Base-by-base conservation (phyloP, 2,329 filamentous ascomycete species). In the Penicillium vulpinum region DNA sequence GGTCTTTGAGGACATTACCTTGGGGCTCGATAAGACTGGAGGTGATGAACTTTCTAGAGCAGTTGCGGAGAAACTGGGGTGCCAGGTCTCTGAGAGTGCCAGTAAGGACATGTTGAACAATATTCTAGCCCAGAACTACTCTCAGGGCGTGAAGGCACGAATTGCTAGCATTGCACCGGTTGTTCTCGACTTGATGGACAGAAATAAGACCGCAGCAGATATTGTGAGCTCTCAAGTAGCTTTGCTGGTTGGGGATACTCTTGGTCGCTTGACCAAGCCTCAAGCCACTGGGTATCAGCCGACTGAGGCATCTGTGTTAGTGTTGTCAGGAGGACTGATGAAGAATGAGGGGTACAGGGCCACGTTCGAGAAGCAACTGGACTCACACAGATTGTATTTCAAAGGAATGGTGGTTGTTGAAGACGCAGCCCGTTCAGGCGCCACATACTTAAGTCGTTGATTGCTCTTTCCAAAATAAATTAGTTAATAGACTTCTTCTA, bases 1-100 rank as follows among this genome's bases (percentile, higher is more conserved):
- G 2, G 55, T 60, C 4, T 57, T 71, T 9, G 75, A 78, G 50
- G 54, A 67, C 3, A 55, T 63, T 13, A 57, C 51, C 0, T 55
- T 70, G 1, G 60, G 59, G 1, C 41, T 67, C 38, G n/a, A 38
- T 1, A n/a, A 18, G 15, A 31, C 43, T 2, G 38, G 33, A 0
- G 26, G 54, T 1, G 58, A 51, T 7, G 33, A 50, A 3, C 54
- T 68, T 13, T 62, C 64, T 10, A 29, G 52, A 8, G 63, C 57
- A 0, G 45, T 64, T 6, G 52, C 67, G 2, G n/a, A 36, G 18
- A 51, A 56, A 28, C 56, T 69, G 0, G 59, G 54, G 2, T 64
- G 57, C 26, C 13, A 28, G 2, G 10, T 40, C 0, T 43, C 40
- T 5, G 21, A 46, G 0, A 29, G 31, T 18, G 51, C 44, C 2